phyloP scores from a whole-genome alignment of 2,329 filamentous ascomycete species.

The Aspergillus sp. region DNA sequence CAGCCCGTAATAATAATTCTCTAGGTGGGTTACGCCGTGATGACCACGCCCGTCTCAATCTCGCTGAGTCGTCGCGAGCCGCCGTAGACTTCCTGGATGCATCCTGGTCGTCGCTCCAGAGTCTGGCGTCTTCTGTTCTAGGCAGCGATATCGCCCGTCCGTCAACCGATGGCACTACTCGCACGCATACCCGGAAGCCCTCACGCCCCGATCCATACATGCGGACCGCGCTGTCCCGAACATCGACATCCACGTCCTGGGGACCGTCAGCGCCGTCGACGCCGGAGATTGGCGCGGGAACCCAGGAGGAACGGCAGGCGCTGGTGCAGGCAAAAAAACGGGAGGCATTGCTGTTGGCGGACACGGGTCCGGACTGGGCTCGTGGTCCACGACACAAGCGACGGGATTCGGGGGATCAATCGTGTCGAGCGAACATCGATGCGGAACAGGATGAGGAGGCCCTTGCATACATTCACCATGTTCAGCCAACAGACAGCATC shows the following conservation, averaged over 20 bases:
- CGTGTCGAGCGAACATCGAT: constrained; percentile 24
- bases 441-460: constrained; percentile 66
- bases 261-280: constrained; percentile 36
- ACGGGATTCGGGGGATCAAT: constrained; percentile 42
- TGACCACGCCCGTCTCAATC: constrained; percentile 20
- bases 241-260: constrained; percentile 33
- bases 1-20: constrained; percentile 11
- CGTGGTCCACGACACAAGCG: constrained; percentile 42
- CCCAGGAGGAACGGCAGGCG: constrained; percentile 44
- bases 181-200: constrained; percentile 32
- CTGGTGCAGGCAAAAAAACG: constrained; percentile 48
- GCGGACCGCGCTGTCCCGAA: constrained; percentile 20
- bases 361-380: constrained; percentile 37
- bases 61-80: constrained; percentile 24
- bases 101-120: constrained; percentile 50
- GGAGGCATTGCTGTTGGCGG: constrained; percentile 44
- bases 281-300: constrained; percentile 35
- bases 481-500: constrained; percentile 79
- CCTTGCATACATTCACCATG: constrained; percentile 85
- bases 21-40: constrained; percentile 22
- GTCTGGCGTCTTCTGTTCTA: constrained; percentile 47
- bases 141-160: constrained; percentile 37
- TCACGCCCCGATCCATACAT: constrained; percentile 35
- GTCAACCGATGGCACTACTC: constrained; percentile 24
- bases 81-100: constrained; percentile 42